A percentile compares a stretch with the other conserved stretches of the same genome.
Evolutionary conservation across 192 early-diverging fungal species (phyloP).

Genomic region (Ambispora gerdemannii): DNA sequence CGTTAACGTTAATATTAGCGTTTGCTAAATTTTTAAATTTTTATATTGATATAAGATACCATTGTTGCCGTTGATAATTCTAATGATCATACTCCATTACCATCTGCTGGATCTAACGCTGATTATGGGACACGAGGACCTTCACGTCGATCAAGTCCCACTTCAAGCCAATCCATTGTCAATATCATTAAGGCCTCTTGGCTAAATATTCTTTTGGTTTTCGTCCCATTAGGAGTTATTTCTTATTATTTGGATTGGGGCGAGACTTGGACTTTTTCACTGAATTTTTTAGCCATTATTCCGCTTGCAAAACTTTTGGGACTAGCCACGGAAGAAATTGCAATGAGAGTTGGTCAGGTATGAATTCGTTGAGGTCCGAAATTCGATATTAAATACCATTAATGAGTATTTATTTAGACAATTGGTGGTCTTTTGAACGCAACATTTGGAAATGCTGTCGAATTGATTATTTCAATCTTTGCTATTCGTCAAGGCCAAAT

Average conservation of each 20-base stretch:
- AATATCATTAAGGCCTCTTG: not conserved
- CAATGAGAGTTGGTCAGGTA: conserved; percentile 62
- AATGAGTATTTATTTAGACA: conserved; percentile 39
- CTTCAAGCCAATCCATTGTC: not conserved
- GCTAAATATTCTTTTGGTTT: conserved; percentile 69
- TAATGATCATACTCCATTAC: too few relatives aligned
- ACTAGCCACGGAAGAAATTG: conserved; percentile 83
- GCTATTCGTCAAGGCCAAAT: conserved; percentile 60
- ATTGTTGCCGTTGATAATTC: too few relatives aligned
- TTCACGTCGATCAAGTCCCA: not conserved
- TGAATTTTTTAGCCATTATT: conserved; percentile 88
- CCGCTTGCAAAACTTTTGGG: conserved; percentile 84
- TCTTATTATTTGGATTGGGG: conserved; percentile 63
- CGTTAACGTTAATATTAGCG: too few relatives aligned
- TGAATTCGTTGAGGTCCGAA: conserved; percentile 36
- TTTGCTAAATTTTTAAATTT: too few relatives aligned
- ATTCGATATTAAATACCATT: conserved; percentile 63
- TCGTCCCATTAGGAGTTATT: conserved; percentile 78
- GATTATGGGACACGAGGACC: too few relatives aligned
- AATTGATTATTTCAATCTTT: conserved; percentile 77
- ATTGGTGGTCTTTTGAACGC: conserved; percentile 76
- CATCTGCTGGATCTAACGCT: too few relatives aligned
- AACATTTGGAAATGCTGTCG: conserved; percentile 81
- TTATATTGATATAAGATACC: too few relatives aligned
- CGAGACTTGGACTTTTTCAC: conserved; percentile 63